A percentile compares a stretch with the other conserved stretches of the same genome.
Evolutionary conservation across 805 yeast species (phyloP).

Genomic region (Hanseniaspora lindneri): DNA sequence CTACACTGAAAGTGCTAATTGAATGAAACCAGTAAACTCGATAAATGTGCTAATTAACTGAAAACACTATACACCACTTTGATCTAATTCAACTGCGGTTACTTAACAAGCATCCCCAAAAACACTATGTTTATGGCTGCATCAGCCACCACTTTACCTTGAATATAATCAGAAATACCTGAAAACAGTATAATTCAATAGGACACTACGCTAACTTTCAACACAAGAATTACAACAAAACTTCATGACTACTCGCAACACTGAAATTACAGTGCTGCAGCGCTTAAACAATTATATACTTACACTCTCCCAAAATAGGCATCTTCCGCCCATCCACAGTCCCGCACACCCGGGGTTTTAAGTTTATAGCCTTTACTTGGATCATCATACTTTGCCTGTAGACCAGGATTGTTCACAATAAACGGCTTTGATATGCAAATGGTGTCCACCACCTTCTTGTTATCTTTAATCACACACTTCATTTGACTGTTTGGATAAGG

Average conservation of each 20-base stretch:
- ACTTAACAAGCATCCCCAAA: too few species aligned
- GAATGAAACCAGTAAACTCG: too few species aligned
- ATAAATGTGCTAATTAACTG: too few species aligned
- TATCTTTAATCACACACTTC: slow-evolving; percentile 65
- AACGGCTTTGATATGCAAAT: slow-evolving; percentile 74
- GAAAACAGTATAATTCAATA: too few species aligned
- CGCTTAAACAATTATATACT: slow-evolving; percentile 8
- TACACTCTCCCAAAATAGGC: slow-evolving; percentile 52
- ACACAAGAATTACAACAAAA: too few species aligned
- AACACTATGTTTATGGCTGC: too few species aligned
- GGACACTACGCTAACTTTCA: too few species aligned
- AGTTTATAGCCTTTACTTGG: slow-evolving; percentile 38
- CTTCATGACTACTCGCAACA: too few species aligned
- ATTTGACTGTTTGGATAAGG: slow-evolving; percentile 76
- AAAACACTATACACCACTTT: too few species aligned
- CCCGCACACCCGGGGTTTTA: slow-evolving; percentile 45
- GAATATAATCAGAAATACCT: neutral
- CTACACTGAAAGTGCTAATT: too few species aligned
- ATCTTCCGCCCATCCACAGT: slow-evolving; percentile 73
- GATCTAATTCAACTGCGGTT: too few species aligned
- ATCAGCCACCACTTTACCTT: neutral
- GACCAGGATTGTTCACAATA: slow-evolving; percentile 35
- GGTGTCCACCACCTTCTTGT: slow-evolving; percentile 33
- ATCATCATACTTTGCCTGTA: slow-evolving; percentile 32
- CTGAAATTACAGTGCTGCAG: too few species aligned